Base-by-base conservation (phyloP, 306 rosid species). In the Quercus gilva region DNA sequence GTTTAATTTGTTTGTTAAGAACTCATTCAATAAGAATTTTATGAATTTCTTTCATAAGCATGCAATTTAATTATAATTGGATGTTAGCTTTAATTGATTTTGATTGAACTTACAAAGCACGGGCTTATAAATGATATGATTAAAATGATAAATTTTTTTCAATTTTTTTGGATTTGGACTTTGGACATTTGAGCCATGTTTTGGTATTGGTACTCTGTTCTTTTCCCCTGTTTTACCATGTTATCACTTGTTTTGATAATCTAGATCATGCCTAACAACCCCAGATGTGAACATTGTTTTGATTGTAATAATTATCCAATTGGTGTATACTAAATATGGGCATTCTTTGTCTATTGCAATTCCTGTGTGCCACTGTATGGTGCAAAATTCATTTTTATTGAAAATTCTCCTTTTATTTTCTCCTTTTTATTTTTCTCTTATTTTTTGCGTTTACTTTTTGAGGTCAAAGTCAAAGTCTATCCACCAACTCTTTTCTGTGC, bases 161-260 rank as follows among this genome's bases (percentile, higher is more conserved):
- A 13, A 2, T 28, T 37, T 82, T 82, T 63, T 1, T 3, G 12
- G 70, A 41, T 74, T 74, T 33, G 8, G 5, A 29, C 43, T 64
- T 37, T 59, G 68, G 69, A 65, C 13, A 25, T 52, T 73, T 53
- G 41, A 29, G 56, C 57, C 57, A 6, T 77, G 8, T 21, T n/a
- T 20, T 57, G n/a, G 1, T 53, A 17, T 65, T 25, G 35, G 29
- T 26, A 26, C 73, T 59, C 76, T 79, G 77, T 68, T 79, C 29
- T 15, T 71, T 29, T 55, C 69, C 74, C 76, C 77, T 75, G 83
- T 79, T 60, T 35, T 71, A 55, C 37, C 14, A 58, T 20, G 2
- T 1, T 65, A 18, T 4, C 33, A n/a, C 4, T 37, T 56, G 9
- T 20, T 58, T 73, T 28, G 1, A 28, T 17, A 26, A 31, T 55